A percentile compares a stretch with the other conserved stretches of the same genome.
phyloP scores from a whole-genome alignment of 352 stramenopile species.

The Pythium plurisporium region DNA sequence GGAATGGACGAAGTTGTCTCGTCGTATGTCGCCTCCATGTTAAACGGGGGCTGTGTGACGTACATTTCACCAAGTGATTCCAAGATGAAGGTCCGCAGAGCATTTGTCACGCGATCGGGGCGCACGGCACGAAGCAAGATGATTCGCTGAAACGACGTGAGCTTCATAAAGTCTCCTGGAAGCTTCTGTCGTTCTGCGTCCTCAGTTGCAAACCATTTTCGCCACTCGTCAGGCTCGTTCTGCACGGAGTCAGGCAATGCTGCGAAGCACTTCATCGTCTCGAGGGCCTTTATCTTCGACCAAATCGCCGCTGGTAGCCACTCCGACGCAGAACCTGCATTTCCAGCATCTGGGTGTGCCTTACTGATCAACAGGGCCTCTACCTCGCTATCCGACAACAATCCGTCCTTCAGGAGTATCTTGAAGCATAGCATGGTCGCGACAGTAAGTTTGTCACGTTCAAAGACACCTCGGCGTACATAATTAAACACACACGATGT shows the following conservation, averaged over 20 bases:
- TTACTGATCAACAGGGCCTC: conserved; percentile 90
- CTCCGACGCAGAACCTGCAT: conserved; percentile 90
- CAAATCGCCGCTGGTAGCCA: conserved; percentile 90
- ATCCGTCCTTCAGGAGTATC: conserved; percentile 89
- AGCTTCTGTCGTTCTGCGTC: conserved; percentile 93
- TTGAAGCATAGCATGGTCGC: conserved; percentile 93
- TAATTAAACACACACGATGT: conserved; percentile 96
- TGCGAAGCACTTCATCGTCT: conserved; percentile 90
- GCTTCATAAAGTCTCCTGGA: conserved; percentile 89
- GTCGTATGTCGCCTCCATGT: conserved; percentile 89
- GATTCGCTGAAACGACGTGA: conserved; percentile 78
- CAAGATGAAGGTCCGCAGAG: conserved; percentile 89
- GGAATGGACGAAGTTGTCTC: conserved; percentile 91
- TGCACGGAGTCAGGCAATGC: conserved; percentile 95
- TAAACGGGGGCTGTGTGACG: conserved; percentile 89
- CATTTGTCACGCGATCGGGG: conserved; percentile 93
- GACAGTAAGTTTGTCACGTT: conserved; percentile 94
- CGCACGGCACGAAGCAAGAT: conserved; percentile 91
- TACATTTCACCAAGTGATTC: conserved; percentile 88
- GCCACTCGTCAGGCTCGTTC: conserved; percentile 95
- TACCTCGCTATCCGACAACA: conserved; percentile 85
- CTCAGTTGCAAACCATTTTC: conserved; percentile 94
- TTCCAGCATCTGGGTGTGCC: conserved; percentile 83
- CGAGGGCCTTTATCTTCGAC: conserved; percentile 92
- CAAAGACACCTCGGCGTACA: conserved; percentile 92